A percentile compares a stretch with the other conserved stretches of the same genome.
These are phyloP conservation scores for Dothistroma septosporum DNA, from an alignment of 2,329 filamentous ascomycete genomes.

Conservation along the genomic window DNA sequence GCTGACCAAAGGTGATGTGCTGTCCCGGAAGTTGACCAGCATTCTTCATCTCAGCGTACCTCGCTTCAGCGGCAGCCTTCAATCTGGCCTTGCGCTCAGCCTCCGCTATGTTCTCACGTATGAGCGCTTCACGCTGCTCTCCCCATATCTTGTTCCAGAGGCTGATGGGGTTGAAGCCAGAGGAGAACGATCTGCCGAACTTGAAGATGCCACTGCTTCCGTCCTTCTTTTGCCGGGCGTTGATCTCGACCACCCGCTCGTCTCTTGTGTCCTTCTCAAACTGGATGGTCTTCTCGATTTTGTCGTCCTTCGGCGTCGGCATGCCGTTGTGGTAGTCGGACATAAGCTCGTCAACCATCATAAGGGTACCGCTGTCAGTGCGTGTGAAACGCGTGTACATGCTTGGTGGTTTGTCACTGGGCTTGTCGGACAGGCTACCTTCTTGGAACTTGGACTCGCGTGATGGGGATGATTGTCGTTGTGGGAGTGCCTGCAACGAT, in stretches of 20 bases:
- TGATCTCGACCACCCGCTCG: constrained; percentile 21
- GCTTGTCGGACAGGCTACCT: constrained; percentile 80
- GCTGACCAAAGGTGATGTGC: constrained; percentile 16
- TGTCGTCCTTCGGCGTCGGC: constrained; percentile 11
- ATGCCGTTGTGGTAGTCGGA: constrained; percentile 34
- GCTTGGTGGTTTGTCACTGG: constrained; percentile 65
- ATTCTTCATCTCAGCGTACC: constrained; percentile 53
- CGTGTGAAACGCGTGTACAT: constrained; percentile 54
- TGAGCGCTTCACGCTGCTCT: constrained; percentile 42
- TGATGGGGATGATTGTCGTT: constrained; percentile 23
- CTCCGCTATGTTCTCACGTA: constrained; percentile 38
- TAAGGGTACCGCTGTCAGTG: constrained; percentile 30
- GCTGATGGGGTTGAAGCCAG: constrained; percentile 52
- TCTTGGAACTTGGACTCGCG: constrained; percentile 67
- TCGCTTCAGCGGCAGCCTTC: constrained; percentile 47
- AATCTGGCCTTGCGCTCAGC: constrained; percentile 38
- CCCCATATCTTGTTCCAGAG: constrained; percentile 48
- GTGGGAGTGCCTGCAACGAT: constrained; percentile 19
- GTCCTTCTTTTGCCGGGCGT: constrained; percentile 32
- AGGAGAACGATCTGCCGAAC: constrained; percentile 53
- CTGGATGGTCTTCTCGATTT: constrained; percentile 20
- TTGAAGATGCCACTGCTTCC: constrained; percentile 47
- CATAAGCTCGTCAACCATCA: constrained; percentile 38
- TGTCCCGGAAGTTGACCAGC: constrained; percentile 44
- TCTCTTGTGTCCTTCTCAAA: constrained; percentile 21